phyloP scores from a whole-genome alignment of 23 red algal genomes.

The Cyanidioschyzon merolae region DNA sequence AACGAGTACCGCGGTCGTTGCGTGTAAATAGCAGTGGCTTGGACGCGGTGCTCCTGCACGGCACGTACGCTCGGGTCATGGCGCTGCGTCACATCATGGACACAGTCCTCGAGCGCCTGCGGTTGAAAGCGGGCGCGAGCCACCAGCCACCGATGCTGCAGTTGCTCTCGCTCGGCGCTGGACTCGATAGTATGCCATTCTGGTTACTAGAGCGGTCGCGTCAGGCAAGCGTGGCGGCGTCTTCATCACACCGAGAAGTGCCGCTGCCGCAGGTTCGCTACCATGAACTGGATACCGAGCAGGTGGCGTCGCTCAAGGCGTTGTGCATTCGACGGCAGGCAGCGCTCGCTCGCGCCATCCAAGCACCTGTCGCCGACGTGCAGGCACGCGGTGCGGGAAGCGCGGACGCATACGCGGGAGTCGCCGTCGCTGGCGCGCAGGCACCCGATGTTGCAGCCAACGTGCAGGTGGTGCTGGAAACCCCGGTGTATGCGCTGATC shows the following conservation, averaged over 20 bases:
- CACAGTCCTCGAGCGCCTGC: background rate
- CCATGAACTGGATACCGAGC: background rate
- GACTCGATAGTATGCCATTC: background rate
- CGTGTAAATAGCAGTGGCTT: background rate
- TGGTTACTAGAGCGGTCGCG: background rate
- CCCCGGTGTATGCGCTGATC: background rate
- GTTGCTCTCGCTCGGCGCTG: background rate
- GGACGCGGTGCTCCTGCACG: background rate
- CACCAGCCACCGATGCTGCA: too few relatives aligned
- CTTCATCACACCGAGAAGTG: background rate
- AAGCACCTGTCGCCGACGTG: background rate
- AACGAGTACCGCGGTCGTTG: background rate
- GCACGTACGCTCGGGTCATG: background rate
- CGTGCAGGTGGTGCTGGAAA: background rate
- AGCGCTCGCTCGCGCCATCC: background rate
- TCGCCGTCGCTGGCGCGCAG: background rate
- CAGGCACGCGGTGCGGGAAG: background rate
- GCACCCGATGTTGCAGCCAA: background rate
- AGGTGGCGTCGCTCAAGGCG: constrained; percentile 6
- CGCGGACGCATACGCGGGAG: background rate
- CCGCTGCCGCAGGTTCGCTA: background rate
- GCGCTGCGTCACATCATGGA: background rate
- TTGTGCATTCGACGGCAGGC: background rate
- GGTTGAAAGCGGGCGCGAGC: background rate
- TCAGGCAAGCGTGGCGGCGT: background rate